Conservation (phyloP, 75 land plant genomes). For the Larix kaempferi region DNA sequence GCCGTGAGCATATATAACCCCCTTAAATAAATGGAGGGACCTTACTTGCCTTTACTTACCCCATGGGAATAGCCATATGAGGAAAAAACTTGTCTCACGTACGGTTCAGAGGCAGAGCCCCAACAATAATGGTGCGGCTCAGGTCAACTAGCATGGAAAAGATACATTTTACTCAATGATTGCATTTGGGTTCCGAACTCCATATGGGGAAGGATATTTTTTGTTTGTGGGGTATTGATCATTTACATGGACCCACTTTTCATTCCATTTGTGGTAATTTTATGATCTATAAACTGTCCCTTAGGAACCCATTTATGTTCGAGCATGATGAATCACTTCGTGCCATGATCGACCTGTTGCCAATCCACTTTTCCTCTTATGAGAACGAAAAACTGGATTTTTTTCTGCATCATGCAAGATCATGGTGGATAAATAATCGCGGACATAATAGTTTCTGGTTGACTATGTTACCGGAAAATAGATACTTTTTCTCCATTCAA, state of each 20-base stretch:
- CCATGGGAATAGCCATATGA: too few species aligned
- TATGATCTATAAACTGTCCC: slow-evolving; percentile 4
- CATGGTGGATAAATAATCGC: not conserved
- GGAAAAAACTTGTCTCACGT: not conserved
- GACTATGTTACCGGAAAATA: not conserved
- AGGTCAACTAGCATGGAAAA: slow-evolving; percentile 1
- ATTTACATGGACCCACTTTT: slow-evolving; percentile 13
- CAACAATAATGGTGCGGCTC: not conserved
- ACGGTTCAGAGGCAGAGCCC: not conserved
- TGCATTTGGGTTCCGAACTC: slow-evolving; percentile 12
- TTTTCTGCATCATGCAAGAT: not conserved
- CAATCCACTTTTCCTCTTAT: slow-evolving; percentile 2
- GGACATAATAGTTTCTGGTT: not conserved
- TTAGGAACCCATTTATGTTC: slow-evolving; percentile 1
- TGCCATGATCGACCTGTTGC: slow-evolving; percentile 12
- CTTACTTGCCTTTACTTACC: too few species aligned
- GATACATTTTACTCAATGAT: slow-evolving; percentile 9
- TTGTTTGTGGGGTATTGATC: slow-evolving; percentile 5
- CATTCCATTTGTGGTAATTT: slow-evolving; percentile 11
- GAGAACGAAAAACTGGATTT: not conserved
- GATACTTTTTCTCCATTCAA: not conserved
- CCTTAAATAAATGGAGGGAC: too few species aligned
- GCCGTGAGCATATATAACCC: too few species aligned
- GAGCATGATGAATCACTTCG: slow-evolving; percentile 10
- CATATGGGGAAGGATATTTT: not conserved